Conservation (phyloP, 495 filamentous ascomycete species). For the Penicillium roqueforti region DNA sequence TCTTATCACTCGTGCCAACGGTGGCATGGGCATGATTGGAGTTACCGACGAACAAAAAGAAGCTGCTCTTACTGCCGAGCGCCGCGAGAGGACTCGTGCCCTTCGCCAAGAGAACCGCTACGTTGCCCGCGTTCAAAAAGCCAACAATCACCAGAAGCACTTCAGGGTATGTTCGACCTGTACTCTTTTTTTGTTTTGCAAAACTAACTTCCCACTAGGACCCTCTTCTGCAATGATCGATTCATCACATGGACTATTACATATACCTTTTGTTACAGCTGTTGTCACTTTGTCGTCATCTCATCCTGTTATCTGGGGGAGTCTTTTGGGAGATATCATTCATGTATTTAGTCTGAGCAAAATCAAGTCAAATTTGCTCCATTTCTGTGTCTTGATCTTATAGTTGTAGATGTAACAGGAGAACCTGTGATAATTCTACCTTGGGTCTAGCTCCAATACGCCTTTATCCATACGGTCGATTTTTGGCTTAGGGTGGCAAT, state of each 20-base stretch:
- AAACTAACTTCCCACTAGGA: slow-evolving; percentile 32
- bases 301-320: neutral
- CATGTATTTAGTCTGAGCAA: neutral
- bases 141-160: slow-evolving; percentile 70
- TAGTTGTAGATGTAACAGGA: neutral
- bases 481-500: no score
- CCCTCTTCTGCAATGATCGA: slow-evolving; percentile 43
- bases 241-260: no score
- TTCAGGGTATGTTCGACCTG: slow-evolving; percentile 53
- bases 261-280: slow-evolving; percentile 9
- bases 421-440: no score
- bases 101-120: slow-evolving; percentile 55
- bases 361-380: neutral
- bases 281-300: neutral
- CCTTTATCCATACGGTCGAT: no score
- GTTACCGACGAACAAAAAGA: slow-evolving; percentile 66
- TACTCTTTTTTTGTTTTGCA: neutral
- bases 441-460: no score
- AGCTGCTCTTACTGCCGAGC: slow-evolving; percentile 59
- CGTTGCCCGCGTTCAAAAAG: slow-evolving; percentile 59
- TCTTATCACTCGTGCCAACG: slow-evolving; percentile 61
- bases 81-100: slow-evolving; percentile 59
- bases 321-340: neutral
- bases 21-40: slow-evolving; percentile 71
- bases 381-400: neutral